Base-by-base conservation (phyloP, 2,329 filamentous ascomycete species). In the Exophiala phaeomuriformis region DNA sequence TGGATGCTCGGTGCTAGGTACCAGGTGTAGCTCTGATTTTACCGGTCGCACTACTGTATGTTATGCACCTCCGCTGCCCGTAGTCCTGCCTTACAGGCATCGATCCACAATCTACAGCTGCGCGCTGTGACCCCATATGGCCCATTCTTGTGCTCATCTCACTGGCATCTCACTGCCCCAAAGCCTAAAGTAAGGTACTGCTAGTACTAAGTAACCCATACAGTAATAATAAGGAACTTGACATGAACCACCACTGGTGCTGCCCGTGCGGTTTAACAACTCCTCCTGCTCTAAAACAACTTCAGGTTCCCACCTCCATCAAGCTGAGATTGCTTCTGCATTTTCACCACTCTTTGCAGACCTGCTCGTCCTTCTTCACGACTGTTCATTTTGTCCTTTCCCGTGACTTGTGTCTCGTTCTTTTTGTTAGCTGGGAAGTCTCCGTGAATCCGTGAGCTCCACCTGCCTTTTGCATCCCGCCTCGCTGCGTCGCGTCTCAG, bases 401-500 rank as follows among this genome's bases (percentile, higher is more conserved):
- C n/a, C 41, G 37, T 51, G 40, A 19, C 47, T 49, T 51, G 47
- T 35, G 29, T 54, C 29, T 47, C 33, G 29, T 40, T 33, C 5
- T 52, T 41, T 29, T 49, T 30, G 42, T 57, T 43, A 27, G 19
- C 39, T 45, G 32, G 28, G 35, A 47, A 37, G 51, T 19, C 40
- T 31, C 30, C 45, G 10, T 47, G 37, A 27, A 27, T 27, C 39
- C 12, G 4, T 41, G 4, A 12, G 4, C 3, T 41, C 39, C 39
- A 41, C 39, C 39, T 32, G 30, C 42, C 42, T 32, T n/a, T 31
- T 9, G 2, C 4, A 43, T 5, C 6, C 29, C 30, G 28, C 42
- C 42, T 45, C 42, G n/a, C 29, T 45, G 42, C 6, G 32, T 54
- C 50, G 51, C 55, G 48, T 51, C 42, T 52, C 45, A 48, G 47